These are phyloP conservation scores for Apostasia shenzhenica DNA, from an alignment of 106 monocot genomes.

Conservation along the genomic window DNA sequence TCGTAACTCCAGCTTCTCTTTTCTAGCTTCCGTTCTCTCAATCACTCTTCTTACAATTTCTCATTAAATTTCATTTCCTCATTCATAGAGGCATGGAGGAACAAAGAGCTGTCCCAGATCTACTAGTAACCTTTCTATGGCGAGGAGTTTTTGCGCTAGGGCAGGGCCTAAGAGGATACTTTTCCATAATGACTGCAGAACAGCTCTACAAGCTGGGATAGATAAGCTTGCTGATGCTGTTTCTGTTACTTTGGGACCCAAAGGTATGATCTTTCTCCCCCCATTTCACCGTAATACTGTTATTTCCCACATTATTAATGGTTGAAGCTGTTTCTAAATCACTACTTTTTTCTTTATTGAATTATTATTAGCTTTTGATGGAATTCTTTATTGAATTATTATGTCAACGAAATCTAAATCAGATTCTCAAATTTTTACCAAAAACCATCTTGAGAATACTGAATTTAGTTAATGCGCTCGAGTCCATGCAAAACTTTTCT, in stretches of 20 bases:
- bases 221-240: constrained; percentile 94
- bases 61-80: not conserved
- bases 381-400: no score
- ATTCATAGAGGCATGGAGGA: constrained; percentile 13
- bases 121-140: not conserved
- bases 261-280: constrained; percentile 33
- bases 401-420: no score
- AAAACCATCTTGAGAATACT: no score
- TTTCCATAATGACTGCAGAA: constrained; percentile 66
- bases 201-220: constrained; percentile 47
- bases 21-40: not conserved
- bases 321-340: no score
- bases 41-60: no score
- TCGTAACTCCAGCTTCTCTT: not conserved
- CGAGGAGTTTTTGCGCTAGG: constrained; percentile 25
- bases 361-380: no score
- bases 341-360: no score
- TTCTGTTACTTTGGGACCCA: constrained; percentile 89
- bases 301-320: no score
- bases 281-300: no score
- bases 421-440: no score
- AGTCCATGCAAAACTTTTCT: no score
- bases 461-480: no score
- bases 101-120: constrained; percentile 8
- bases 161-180: constrained; percentile 72